Evolutionary conservation across 2,329 filamentous ascomycete genomes (phyloP).

Genomic region (Alternaria sp.): DNA sequence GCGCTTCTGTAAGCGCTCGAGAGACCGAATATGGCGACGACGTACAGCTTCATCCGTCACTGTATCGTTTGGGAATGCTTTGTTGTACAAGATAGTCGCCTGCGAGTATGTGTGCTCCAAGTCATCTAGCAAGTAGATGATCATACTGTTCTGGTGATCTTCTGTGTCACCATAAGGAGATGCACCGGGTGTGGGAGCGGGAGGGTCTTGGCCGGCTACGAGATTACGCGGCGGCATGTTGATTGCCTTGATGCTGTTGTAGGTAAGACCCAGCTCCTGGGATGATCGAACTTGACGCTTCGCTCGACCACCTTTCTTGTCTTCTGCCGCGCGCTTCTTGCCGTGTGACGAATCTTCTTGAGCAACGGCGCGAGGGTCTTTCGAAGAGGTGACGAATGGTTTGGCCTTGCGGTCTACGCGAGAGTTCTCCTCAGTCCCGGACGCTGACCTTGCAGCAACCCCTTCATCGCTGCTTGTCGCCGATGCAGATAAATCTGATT

Average conservation of each 20-base stretch:
- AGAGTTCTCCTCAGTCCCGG: neutral
- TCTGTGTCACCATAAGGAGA: conserved; percentile 17
- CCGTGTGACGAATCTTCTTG: neutral
- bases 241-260: conserved; percentile 21
- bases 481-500: neutral
- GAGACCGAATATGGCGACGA: conserved; percentile 11
- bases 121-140: conserved; percentile 22
- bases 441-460: neutral
- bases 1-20: conserved; percentile 10
- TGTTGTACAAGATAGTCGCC: conserved; percentile 6
- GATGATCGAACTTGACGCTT: neutral
- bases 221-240: conserved; percentile 17
- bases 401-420: neutral
- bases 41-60: conserved; percentile 20
- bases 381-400: neutral
- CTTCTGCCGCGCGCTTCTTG: conserved; percentile 3
- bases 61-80: conserved; percentile 10
- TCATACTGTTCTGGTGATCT: conserved; percentile 16
- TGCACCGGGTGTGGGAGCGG: conserved; percentile 3
- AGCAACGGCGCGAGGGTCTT: neutral
- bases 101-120: conserved; percentile 12
- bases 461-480: neutral
- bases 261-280: conserved; percentile 1
- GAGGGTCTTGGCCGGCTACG: conserved; percentile 1
- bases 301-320: neutral